These are phyloP conservation scores for Xerocomellus amylosporus DNA, from an alignment of 768 basidiomycete genomes.

Conservation along the genomic window DNA sequence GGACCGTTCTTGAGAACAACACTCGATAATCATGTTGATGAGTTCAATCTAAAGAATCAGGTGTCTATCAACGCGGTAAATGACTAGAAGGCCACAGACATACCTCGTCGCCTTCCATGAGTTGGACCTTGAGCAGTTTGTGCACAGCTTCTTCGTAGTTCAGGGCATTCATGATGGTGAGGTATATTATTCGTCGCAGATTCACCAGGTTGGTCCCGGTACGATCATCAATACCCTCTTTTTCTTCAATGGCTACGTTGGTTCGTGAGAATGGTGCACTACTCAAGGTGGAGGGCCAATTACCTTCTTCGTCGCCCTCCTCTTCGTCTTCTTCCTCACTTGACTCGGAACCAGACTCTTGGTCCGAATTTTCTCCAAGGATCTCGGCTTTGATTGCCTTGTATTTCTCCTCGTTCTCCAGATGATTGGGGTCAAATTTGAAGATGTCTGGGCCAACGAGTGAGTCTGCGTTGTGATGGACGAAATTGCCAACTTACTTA, in stretches of 20 bases:
- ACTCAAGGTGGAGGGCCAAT: not conserved
- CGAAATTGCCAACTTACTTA: conserved; percentile 61
- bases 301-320: conserved; percentile 53
- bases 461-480: conserved; percentile 5
- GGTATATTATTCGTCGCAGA: conserved; percentile 87
- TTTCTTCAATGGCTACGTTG: conserved; percentile 61
- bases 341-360: conserved; percentile 61
- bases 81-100: conserved; percentile 12
- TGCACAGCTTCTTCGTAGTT: conserved; percentile 99
- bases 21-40: conserved; percentile 98
- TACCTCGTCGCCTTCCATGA: conserved; percentile 93
- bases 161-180: conserved; percentile 98
- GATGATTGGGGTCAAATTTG: conserved; percentile 85
- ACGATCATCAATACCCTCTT: conserved; percentile 88
- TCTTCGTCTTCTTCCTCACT: conserved; percentile 57
- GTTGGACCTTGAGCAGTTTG: conserved; percentile 90
- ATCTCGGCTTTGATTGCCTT: conserved; percentile 90
- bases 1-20: conserved; percentile 98
- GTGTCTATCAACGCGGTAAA: not conserved
- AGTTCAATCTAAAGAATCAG: conserved; percentile 71
- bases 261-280: conserved; percentile 28
- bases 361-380: conserved; percentile 82
- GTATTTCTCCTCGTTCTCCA: conserved; percentile 94
- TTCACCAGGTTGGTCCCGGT: conserved; percentile 97
- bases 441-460: conserved; percentile 70